Evolutionary conservation across 148 eudicot genomes (phyloP).

Genomic region (Vaccinium darrowii): DNA sequence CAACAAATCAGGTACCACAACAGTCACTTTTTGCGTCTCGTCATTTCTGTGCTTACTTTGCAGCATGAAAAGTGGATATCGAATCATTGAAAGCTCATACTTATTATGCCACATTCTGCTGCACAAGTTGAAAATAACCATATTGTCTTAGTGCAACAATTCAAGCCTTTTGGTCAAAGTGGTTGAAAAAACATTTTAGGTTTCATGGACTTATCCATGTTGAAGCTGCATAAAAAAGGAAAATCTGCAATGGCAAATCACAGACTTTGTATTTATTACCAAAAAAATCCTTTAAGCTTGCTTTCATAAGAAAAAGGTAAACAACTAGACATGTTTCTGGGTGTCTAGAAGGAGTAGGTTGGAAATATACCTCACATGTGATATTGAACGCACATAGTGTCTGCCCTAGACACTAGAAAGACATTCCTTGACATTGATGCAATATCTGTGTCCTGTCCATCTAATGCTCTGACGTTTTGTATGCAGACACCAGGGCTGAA

Average conservation of each 20-base stretch:
- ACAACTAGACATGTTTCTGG: background rate
- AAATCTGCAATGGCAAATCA: too few relatives aligned
- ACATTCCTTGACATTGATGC: background rate
- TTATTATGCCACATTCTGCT: background rate
- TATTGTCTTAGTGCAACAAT: background rate
- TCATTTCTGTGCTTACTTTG: background rate
- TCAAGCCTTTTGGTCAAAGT: background rate
- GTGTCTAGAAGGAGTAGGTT: background rate
- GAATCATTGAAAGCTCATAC: background rate
- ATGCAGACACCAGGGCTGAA: slow-evolving; percentile 96
- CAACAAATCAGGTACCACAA: slow-evolving; percentile 78
- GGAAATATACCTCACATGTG: background rate
- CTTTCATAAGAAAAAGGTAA: background rate
- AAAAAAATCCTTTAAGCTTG: background rate
- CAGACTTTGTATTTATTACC: background rate
- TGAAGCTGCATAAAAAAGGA: background rate
- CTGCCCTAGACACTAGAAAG: background rate
- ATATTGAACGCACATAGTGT: background rate
- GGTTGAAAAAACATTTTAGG: background rate
- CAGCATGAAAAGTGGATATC: background rate
- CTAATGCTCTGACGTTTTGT: slow-evolving; percentile 19
- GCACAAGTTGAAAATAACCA: slow-evolving; percentile 2
- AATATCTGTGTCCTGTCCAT: background rate
- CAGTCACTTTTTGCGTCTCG: background rate
- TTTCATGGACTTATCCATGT: background rate